These are phyloP conservation scores for Blakeslea trispora DNA, from an alignment of 371 early-diverging fungal genomes.

Conservation along the genomic window DNA sequence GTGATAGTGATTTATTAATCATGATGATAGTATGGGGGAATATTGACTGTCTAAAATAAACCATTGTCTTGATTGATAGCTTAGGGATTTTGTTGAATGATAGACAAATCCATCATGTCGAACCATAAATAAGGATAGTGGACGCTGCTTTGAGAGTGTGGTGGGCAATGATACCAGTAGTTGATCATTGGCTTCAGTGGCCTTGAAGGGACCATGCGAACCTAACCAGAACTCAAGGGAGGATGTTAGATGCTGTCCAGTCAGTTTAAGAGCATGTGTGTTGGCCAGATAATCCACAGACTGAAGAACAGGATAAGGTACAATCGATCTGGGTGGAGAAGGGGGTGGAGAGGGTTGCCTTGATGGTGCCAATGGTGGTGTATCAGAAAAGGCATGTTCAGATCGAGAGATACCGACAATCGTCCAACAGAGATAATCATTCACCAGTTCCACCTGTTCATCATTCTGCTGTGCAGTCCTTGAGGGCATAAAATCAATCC, in stretches of 20 bases:
- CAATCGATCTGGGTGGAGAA: conserved; percentile 41
- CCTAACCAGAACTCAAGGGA: conserved; percentile 46
- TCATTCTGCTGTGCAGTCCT: conserved; percentile 5
- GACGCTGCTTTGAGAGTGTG: conserved; percentile 21
- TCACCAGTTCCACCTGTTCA: conserved; percentile 40
- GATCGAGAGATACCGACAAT: conserved; percentile 70
- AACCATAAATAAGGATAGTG: conserved; percentile 36
- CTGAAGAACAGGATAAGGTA: conserved; percentile 43
- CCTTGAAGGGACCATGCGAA: conserved; percentile 37
- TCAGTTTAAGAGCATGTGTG: conserved; percentile 28
- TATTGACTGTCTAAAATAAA: conserved; percentile 13
- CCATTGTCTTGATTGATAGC: conserved; percentile 13
- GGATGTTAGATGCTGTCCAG: conserved; percentile 36
- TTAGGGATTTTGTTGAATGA: conserved; percentile 36
- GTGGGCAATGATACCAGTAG: conserved; percentile 10
- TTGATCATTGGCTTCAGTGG: not conserved
- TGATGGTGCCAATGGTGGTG: conserved; percentile 17
- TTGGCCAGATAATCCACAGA: conserved; percentile 23
- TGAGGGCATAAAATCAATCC: conserved; percentile 40
- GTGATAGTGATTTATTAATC: no score
- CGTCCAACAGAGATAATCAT: conserved; percentile 86
- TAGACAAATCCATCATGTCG: conserved; percentile 46
- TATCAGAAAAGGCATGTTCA: conserved; percentile 52
- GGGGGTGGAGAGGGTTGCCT: conserved; percentile 36
- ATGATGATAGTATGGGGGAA: no score